Evolutionary conservation across 129 eudicot genomes (phyloP).

Genomic region (sunflower (Helianthus annuus)): DNA sequence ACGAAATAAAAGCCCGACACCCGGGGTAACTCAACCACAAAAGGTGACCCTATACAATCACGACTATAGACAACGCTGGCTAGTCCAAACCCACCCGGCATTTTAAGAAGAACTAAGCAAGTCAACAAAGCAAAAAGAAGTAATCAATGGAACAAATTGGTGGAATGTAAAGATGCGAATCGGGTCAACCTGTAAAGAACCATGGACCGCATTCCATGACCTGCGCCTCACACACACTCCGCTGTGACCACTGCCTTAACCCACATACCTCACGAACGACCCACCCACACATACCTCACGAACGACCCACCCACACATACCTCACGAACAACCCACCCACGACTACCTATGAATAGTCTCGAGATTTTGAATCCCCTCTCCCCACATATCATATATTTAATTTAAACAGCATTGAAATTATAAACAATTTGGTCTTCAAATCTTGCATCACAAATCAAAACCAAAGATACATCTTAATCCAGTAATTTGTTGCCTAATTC

Average conservation of each 20-base stretch:
- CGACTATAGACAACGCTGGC: no score
- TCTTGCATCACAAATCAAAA: slow-evolving; percentile 7
- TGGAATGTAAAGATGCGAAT: no score
- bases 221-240: background rate
- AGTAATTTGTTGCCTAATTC: background rate
- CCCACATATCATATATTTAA: background rate
- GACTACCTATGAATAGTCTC: no score
- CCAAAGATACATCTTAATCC: background rate
- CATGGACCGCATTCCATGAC: background rate
- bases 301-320: background rate
- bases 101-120: no score
- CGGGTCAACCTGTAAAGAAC: background rate
- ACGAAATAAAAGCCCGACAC: no score
- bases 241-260: background rate
- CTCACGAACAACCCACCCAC: no score
- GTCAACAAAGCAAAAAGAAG: no score
- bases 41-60: no score
- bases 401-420: background rate
- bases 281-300: no score
- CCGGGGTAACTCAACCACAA: no score
- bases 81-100: no score
- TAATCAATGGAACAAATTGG: no score
- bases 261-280: background rate
- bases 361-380: background rate
- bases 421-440: background rate